Percentiles rank a stretch among this genome's conserved stretches.
Evolutionary conservation across 2,329 filamentous ascomycete genomes (phyloP).

Genomic region (Clarireedia sp.): DNA sequence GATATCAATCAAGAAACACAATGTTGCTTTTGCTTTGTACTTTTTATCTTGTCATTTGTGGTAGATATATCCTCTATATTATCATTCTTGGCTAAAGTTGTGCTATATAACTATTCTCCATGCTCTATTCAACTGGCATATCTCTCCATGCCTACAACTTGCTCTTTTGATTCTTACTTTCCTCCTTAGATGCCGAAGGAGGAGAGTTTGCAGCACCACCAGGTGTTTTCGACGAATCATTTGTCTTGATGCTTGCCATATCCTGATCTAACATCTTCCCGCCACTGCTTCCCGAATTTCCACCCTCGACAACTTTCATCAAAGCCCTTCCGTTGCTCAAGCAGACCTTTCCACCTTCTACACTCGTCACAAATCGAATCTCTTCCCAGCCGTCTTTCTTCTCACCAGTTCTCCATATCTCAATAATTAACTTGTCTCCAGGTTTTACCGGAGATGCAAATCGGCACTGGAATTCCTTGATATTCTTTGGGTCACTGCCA

Average conservation of each 20-base stretch:
- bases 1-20: too few species aligned
- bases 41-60: too few species aligned
- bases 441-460: constrained; percentile 81
- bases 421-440: constrained; percentile 71
- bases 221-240: not conserved
- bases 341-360: constrained; percentile 75
- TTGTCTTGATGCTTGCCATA: constrained; percentile 5
- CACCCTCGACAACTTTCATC: constrained; percentile 37
- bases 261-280: constrained; percentile 7
- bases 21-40: too few species aligned
- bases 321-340: constrained; percentile 80
- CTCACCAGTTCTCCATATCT: constrained; percentile 72
- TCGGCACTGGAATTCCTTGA: constrained; percentile 82
- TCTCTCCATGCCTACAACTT: constrained; percentile 4
- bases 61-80: too few species aligned
- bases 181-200: not conserved
- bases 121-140: not conserved
- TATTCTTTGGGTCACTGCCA: constrained; percentile 67
- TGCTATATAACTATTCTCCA: too few species aligned
- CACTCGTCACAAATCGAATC: constrained; percentile 68
- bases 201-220: constrained; percentile 3
- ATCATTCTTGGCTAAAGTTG: too few species aligned
- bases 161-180: constrained; percentile 7
- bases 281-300: constrained; percentile 21
- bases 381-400: constrained; percentile 68